Evolutionary conservation across 495 filamentous ascomycete genomes (phyloP), one percentile per base, ranked within the genome.

Genomic region (Lentithecium fluviatile): DNA sequence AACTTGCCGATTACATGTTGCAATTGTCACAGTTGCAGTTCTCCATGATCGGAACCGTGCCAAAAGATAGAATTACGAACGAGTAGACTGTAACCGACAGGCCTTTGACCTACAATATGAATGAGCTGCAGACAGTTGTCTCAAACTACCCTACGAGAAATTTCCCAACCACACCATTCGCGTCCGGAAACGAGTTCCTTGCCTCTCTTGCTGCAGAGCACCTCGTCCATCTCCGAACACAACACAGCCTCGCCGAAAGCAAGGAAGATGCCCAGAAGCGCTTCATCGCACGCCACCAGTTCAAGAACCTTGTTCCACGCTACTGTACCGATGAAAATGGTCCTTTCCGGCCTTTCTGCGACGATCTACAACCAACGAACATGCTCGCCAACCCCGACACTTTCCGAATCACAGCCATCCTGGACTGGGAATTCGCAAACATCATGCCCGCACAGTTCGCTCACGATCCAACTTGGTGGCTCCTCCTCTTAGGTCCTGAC

Each of bases 401-500:
- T 57, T 66, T 76, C 43, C 70, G 55, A 24, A 76, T 79, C 54
- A 76, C 73, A 38, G 74, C 72, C 32, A 62, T 76, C 40, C 46
- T 77, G 50, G 75, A 78, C 66, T 71, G 70, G n/a, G 74, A 78
- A 61, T 79, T 77, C 56, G 74, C 74, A 49, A 74, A 77, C 67
- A 62, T 54, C 56, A 71, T 74, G 70, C 77, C 77, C 25, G 70
- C 71, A 45, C 67, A 78, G 69, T 79, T 75, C 56, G 57, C 65
- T 42, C 74, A 74, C 56, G 73, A 76, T 56, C 72, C 71, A 50
- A 76, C 76, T 49, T 78, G 71, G 73, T 78, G 74, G 74, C 69
- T 79, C 54, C 62, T 78, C 45, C 68, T 78, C 20, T 58, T 62
- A 26, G 63, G 67, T 37, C 73, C 73, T 20, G 71, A 73, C 52